A percentile compares a stretch with the other conserved stretches of the same genome.
These are phyloP conservation scores for Eremomyces bilateralis DNA, from an alignment of 495 filamentous ascomycete species.

Conservation along the genomic window DNA sequence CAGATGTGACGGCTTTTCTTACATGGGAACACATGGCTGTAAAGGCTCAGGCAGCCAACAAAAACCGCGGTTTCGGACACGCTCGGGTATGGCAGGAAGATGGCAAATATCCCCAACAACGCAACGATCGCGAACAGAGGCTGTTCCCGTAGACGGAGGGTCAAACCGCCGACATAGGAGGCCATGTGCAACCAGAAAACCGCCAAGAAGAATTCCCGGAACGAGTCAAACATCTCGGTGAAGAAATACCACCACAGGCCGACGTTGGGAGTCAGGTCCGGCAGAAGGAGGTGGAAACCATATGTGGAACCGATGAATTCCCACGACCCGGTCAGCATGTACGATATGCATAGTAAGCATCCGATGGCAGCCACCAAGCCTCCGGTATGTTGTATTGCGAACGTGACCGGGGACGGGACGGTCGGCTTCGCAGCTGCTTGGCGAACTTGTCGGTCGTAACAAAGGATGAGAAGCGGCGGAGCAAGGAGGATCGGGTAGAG, in stretches of 20 bases:
- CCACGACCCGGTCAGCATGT: slow-evolving; percentile 52
- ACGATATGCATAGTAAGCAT: slow-evolving; percentile 41
- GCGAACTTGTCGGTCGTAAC: slow-evolving; percentile 36
- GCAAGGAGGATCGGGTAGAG: slow-evolving; percentile 78
- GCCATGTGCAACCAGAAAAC: slow-evolving; percentile 94
- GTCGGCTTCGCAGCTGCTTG: slow-evolving; percentile 23
- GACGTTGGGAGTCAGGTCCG: slow-evolving; percentile 84
- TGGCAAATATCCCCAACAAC: slow-evolving; percentile 64
- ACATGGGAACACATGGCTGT: slow-evolving; percentile 81
- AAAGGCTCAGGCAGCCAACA: slow-evolving; percentile 64
- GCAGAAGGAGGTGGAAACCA: slow-evolving; percentile 72
- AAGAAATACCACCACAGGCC: slow-evolving; percentile 99
- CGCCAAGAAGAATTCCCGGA: slow-evolving; percentile 87
- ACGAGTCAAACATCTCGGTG: slow-evolving; percentile 98
- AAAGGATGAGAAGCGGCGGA: slow-evolving; percentile 59
- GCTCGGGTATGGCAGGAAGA: slow-evolving; percentile 93
- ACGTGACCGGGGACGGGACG: background rate
- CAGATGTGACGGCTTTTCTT: slow-evolving; percentile 17
- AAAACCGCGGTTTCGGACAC: slow-evolving; percentile 73
- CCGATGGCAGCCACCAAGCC: slow-evolving; percentile 24
- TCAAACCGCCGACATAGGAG: slow-evolving; percentile 68
- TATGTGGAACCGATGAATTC: slow-evolving; percentile 78
- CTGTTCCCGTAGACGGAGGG: slow-evolving; percentile 48
- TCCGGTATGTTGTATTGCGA: slow-evolving; percentile 3
- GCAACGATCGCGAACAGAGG: slow-evolving; percentile 68